A percentile compares a stretch with the other conserved stretches of the same genome.
phyloP scores from a whole-genome alignment of 257 asterid species.

The Lycium ferocissimum region DNA sequence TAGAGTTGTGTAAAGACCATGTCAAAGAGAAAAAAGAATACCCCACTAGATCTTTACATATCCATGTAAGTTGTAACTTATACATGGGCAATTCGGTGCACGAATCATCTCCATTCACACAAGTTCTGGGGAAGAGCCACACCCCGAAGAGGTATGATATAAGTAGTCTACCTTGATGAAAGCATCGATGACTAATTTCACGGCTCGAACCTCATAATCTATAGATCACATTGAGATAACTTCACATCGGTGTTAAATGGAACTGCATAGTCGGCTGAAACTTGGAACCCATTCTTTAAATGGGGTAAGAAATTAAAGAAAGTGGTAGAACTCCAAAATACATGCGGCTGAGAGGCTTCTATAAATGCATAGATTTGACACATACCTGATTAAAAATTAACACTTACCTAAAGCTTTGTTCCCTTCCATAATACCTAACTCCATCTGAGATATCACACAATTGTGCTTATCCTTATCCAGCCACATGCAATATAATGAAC shows the following conservation, averaged over 20 bases:
- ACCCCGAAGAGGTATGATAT: background rate
- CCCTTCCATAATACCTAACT: slow-evolving; percentile 72
- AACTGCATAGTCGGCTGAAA: background rate
- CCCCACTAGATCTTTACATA: background rate
- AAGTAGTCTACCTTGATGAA: no score
- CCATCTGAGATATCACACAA: background rate
- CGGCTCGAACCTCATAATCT: background rate
- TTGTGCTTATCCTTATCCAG: slow-evolving; percentile 33
- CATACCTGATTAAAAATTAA: slow-evolving; percentile 61
- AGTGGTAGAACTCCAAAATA: background rate
- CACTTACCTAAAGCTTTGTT: slow-evolving; percentile 68
- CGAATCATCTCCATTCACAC: background rate
- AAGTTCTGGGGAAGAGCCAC: background rate
- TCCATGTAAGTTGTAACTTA: background rate
- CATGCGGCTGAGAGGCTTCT: slow-evolving; percentile 33
- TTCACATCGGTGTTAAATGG: background rate
- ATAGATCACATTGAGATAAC: background rate
- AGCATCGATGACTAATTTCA: background rate
- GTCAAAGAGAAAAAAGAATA: background rate
- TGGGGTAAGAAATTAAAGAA: background rate
- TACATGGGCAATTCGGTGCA: background rate
- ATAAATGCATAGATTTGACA: slow-evolving; percentile 57
- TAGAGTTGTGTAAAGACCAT: background rate
- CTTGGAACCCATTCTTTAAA: background rate
- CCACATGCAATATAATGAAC: slow-evolving; percentile 60